Conservation (phyloP, 2,329 filamentous ascomycete genomes). For the Cercospora sesami region DNA sequence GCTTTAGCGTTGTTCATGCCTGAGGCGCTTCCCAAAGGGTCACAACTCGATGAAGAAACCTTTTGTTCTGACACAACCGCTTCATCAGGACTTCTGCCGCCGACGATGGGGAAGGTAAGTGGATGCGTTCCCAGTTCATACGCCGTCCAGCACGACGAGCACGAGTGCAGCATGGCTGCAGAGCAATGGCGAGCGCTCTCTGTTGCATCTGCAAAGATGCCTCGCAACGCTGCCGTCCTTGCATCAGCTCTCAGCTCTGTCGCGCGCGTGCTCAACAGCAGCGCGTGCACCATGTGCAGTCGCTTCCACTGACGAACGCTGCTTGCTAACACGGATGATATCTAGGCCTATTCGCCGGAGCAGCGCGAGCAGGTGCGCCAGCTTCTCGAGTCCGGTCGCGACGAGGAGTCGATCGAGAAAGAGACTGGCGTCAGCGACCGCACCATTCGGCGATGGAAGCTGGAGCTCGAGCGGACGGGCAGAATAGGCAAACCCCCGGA, state of each 20-base stretch:
- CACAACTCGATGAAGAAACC: not conserved
- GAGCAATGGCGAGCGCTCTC: not conserved
- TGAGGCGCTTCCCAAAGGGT: not conserved
- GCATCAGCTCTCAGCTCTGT: slow-evolving; percentile 2
- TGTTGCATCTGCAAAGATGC: not conserved
- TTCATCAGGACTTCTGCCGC: slow-evolving; percentile 3
- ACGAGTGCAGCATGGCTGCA: not conserved
- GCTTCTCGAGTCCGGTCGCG: slow-evolving; percentile 38
- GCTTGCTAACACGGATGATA: not conserved
- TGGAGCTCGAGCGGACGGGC: slow-evolving; percentile 41
- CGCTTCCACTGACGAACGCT: not conserved
- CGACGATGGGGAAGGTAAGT: slow-evolving; percentile 8
- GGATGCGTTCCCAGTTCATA: not conserved
- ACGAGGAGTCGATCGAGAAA: slow-evolving; percentile 41
- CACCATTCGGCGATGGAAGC: slow-evolving; percentile 38
- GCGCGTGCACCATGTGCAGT: not conserved
- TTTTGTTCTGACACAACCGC: slow-evolving; percentile 3
- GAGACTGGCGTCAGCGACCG: slow-evolving; percentile 42
- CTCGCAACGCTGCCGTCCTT: slow-evolving; percentile 5
- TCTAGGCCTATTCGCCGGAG: slow-evolving; percentile 30
- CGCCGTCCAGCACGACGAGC: not conserved
- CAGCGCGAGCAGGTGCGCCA: slow-evolving; percentile 33
- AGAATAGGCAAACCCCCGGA: slow-evolving; percentile 43
- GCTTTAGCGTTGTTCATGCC: not conserved
- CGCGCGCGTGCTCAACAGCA: not conserved